These are phyloP conservation scores for Raddia distichophylla DNA, from an alignment of 176 grass and related monocot genomes.

Conservation along the genomic window DNA sequence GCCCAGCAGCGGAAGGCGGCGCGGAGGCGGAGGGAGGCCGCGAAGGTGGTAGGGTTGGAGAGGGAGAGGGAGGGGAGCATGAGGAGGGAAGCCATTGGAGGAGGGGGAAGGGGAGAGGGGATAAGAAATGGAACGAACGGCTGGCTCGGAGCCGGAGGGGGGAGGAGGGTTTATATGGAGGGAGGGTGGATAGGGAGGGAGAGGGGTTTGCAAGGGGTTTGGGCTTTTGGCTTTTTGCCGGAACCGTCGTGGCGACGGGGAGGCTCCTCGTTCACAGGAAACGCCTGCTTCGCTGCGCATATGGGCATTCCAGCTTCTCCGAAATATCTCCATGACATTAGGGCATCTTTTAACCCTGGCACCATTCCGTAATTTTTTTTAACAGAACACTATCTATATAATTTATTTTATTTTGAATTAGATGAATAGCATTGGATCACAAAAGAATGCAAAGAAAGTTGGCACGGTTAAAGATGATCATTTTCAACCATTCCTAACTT, in stretches of 20 bases:
- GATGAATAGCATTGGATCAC: no score
- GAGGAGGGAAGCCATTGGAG: slow-evolving; percentile 65
- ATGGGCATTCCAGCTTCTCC: neutral
- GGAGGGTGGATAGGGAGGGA: slow-evolving; percentile 28
- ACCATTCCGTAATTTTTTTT: no score
- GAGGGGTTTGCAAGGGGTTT: slow-evolving; percentile 41
- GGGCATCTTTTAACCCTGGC: neutral
- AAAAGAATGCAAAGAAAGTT: no score
- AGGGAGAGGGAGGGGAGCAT: slow-evolving; percentile 69
- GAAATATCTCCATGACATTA: slow-evolving; percentile 12
- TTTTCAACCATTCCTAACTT: no score
- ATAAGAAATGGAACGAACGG: slow-evolving; percentile 74
- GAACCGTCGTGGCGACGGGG: slow-evolving; percentile 2
- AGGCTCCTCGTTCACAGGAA: slow-evolving; percentile 35
- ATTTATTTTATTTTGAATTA: no score
- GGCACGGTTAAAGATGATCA: no score
- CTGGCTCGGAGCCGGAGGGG: slow-evolving; percentile 5
- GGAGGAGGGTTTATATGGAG: slow-evolving; percentile 34
- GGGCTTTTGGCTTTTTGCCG: neutral
- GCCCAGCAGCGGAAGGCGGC: slow-evolving; percentile 44
- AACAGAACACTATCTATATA: no score
- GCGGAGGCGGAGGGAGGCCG: slow-evolving; percentile 18
- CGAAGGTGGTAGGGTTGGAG: slow-evolving; percentile 34
- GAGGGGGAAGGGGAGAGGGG: neutral
- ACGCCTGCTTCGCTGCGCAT: no score